Percentiles rank a stretch among this genome's conserved stretches.
These are phyloP conservation scores for Boletus tomentosulus DNA, from an alignment of 768 basidiomycete genomes.

Conservation along the genomic window DNA sequence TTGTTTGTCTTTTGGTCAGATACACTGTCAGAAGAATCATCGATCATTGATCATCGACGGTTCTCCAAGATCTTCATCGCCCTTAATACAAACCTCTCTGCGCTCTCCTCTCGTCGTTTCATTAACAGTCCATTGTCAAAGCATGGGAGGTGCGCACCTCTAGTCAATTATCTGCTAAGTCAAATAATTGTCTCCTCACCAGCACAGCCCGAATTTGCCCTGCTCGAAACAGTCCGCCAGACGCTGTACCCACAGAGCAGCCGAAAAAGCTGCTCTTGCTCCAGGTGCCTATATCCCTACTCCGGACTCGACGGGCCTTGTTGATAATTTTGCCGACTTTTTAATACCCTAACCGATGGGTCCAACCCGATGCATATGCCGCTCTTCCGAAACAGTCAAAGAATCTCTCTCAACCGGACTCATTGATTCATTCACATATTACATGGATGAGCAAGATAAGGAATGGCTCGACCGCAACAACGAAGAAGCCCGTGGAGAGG, in stretches of 20 bases:
- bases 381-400: constrained; percentile 83
- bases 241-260: constrained; percentile 34
- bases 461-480: constrained; percentile 95
- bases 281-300: constrained; percentile 83
- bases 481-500: constrained; percentile 78
- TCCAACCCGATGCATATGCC: constrained; percentile 63
- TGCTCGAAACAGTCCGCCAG: background rate
- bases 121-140: no score
- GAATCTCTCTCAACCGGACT: constrained; percentile 60
- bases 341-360: background rate
- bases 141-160: no score
- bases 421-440: constrained; percentile 77
- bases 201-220: no score
- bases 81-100: no score
- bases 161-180: no score
- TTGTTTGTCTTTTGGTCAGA: no score
- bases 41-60: no score
- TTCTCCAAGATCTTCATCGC: no score
- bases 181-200: no score
- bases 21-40: no score
- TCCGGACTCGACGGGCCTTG: constrained; percentile 80
- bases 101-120: no score
- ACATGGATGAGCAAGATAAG: constrained; percentile 94
- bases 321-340: constrained; percentile 59
- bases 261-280: constrained; percentile 32